These are phyloP conservation scores for Sesbania bispinosa DNA, from an alignment of 306 rosid genomes.

Conservation along the genomic window DNA sequence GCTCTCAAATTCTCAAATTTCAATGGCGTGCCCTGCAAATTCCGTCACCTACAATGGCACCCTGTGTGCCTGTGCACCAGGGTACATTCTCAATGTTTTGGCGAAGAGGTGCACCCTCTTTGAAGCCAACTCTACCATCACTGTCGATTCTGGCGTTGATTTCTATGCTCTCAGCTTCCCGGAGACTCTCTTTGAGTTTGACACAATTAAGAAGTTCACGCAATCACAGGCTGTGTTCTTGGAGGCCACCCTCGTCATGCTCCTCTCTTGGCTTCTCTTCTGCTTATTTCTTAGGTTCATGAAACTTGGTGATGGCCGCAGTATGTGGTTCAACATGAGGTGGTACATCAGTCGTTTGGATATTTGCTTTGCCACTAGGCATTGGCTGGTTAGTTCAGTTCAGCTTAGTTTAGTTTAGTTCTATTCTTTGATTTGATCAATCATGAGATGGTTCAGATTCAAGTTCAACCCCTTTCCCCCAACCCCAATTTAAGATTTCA, in stretches of 20 bases:
- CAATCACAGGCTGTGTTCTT: slow-evolving; percentile 96
- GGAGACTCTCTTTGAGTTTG: slow-evolving; percentile 56
- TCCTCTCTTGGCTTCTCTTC: slow-evolving; percentile 71
- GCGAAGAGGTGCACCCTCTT: slow-evolving; percentile 49
- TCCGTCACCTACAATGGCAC: slow-evolving; percentile 61
- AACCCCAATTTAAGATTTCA: not conserved
- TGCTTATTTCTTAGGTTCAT: slow-evolving; percentile 66
- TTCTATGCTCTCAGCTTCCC: slow-evolving; percentile 56
- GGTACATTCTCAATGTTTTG: slow-evolving; percentile 41
- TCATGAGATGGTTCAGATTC: not conserved
- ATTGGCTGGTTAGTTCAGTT: slow-evolving; percentile 77
- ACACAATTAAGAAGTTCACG: slow-evolving; percentile 77
- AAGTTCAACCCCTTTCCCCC: too few species aligned
- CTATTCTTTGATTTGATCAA: not conserved
- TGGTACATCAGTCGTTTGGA: slow-evolving; percentile 93
- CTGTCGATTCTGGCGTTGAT: slow-evolving; percentile 48
- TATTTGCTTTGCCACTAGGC: slow-evolving; percentile 84
- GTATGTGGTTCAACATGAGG: slow-evolving; percentile 68
- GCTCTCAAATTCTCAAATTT: slow-evolving; percentile 1
- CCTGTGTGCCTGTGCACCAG: slow-evolving; percentile 78
- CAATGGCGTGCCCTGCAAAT: slow-evolving; percentile 68
- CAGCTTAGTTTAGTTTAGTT: not conserved
- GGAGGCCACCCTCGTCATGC: slow-evolving; percentile 74
- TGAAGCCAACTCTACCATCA: slow-evolving; percentile 37
- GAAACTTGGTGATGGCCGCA: slow-evolving; percentile 65